Percentiles rank a stretch among this genome's conserved stretches.
Evolutionary conservation across 495 filamentous ascomycete genomes (phyloP).

Genomic region (Talaromyces liani): DNA sequence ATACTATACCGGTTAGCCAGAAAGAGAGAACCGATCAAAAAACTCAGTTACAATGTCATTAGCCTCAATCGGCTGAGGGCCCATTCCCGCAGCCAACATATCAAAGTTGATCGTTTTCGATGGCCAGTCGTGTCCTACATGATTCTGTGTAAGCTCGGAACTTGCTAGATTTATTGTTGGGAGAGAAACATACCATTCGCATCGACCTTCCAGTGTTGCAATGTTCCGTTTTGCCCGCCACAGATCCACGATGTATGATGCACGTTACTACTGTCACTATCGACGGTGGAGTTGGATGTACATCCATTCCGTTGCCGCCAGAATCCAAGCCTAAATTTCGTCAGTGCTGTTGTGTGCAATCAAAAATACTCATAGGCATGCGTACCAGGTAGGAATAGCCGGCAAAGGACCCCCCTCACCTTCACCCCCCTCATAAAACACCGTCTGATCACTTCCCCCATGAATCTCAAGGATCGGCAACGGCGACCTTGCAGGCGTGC

Average conservation of each 20-base stretch:
- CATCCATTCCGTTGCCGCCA: conserved; percentile 29
- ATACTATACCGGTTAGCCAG: background rate
- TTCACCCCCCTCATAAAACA: conserved; percentile 23
- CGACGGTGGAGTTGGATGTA: background rate
- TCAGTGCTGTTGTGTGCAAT: background rate
- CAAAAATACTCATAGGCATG: too few species aligned
- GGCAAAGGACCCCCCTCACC: conserved; percentile 28
- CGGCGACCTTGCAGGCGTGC: conserved; percentile 23
- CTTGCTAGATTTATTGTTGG: too few species aligned
- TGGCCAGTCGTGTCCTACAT: background rate
- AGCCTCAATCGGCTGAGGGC: background rate
- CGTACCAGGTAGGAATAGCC: conserved; percentile 18
- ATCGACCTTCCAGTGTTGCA: conserved; percentile 39
- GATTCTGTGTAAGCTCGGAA: too few species aligned
- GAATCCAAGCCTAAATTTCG: conserved; percentile 14
- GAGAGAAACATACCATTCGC: conserved; percentile 18
- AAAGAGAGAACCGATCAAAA: background rate
- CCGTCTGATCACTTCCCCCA: conserved; percentile 32
- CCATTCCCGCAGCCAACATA: background rate
- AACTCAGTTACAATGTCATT: background rate
- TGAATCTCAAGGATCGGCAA: conserved; percentile 46
- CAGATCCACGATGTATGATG: conserved; percentile 23
- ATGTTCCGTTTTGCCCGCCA: conserved; percentile 21
- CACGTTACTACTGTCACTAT: background rate
- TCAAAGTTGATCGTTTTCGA: background rate